Base-by-base conservation (phyloP, 371 early-diverging fungal species). In the Mucor irregularis region DNA sequence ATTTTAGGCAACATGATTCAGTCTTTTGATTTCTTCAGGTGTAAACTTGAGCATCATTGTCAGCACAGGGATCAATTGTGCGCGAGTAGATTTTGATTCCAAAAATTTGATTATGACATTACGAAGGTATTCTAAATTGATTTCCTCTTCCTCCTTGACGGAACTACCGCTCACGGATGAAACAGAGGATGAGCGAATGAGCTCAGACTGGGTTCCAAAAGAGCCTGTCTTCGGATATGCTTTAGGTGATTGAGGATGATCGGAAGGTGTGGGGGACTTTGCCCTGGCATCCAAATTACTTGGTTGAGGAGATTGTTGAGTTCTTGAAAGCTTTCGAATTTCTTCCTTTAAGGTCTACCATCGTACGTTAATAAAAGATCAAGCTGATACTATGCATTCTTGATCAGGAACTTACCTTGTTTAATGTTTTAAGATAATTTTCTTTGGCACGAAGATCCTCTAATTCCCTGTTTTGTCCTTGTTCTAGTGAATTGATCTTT, bases 101-200 rank as follows among this genome's bases (percentile, higher is more conserved):
- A 96, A 75, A 68, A 94, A 95, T 57, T 88, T 90, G 38, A 96
- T 65, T 40, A 96, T 62, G 9, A 96, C 87, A 53, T 91, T 86
- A 58, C 89, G 84, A 49, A 95, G 66, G 56, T 96, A 96, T 64
- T 95, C 94, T n/a, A 90, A 58, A 52, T 91, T 90, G 39, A 89
- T 66, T 49, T 73, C 78, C 28, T 83, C 86, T 19, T 74, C 75
- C 26, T 76, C 69, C 40, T 52, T 62, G 22, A 55, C 24, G 21
- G 45, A 33, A 29, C 22, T 40, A 13, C 37, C 49, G 13, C n/a
- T n/a, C n/a, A 39, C 16, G 19, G 64, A 53, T 3, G 59, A 50
- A 4, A 61, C 35, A 28, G 72, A 47, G 49, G 69, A 45, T 47
- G 71, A 42, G 38, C 60, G 34, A 44, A 22, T 31, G 11, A 25